A percentile compares a stretch with the other conserved stretches of the same genome.
Evolutionary conservation across 352 stramenopile genomes (phyloP).

Genomic region (Phytophthora sp.): DNA sequence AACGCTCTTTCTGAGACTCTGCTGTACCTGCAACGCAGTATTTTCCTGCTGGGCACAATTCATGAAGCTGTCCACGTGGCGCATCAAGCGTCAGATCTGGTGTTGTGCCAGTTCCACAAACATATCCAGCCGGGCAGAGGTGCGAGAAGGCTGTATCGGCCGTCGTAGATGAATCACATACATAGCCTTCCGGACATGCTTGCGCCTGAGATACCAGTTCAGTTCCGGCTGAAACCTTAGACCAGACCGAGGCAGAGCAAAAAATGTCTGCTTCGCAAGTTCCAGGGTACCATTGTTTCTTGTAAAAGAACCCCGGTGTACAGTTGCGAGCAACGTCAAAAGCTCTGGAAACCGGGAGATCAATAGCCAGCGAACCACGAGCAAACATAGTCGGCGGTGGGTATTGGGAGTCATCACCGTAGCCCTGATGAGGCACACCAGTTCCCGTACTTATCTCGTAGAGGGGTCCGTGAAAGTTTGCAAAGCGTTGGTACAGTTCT

Average conservation of each 20-base stretch:
- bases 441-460: constrained; percentile 91
- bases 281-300: constrained; percentile 93
- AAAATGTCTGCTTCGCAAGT: constrained; percentile 97
- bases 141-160: constrained; percentile 73
- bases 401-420: constrained; percentile 85
- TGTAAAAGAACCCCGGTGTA: constrained; percentile 90
- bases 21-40: constrained; percentile 91
- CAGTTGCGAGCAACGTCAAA: constrained; percentile 94
- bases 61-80: constrained; percentile 86
- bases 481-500: constrained; percentile 94
- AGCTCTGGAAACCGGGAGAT: constrained; percentile 80
- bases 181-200: constrained; percentile 93
- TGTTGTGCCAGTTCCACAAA: constrained; percentile 94
- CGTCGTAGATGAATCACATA: constrained; percentile 94
- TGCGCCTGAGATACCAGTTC: constrained; percentile 81
- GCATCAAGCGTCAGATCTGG: constrained; percentile 91
- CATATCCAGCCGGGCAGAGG: constrained; percentile 92
- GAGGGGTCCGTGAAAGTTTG: constrained; percentile 94
- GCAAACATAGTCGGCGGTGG: constrained; percentile 85
- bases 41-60: constrained; percentile 90
- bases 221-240: constrained; percentile 22
- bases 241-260: constrained; percentile 64
- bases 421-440: constrained; percentile 92
- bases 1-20: constrained; percentile 76
- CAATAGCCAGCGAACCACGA: constrained; percentile 86